Conservation (phyloP, 495 filamentous ascomycete species). For the Corynascus novoguineensis region DNA sequence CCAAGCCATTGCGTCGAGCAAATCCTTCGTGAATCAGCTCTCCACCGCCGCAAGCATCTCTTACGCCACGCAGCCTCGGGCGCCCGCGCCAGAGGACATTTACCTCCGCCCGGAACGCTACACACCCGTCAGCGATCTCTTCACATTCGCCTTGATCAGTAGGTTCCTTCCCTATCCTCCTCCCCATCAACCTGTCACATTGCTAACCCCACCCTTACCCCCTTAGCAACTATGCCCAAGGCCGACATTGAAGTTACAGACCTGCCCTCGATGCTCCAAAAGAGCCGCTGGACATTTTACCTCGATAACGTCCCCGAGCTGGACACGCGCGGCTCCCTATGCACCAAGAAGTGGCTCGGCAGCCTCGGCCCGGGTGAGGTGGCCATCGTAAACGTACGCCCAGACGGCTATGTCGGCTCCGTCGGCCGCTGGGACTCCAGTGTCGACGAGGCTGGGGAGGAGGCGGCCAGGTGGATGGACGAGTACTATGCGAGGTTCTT, state of each 20-base stretch:
- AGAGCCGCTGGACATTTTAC: constrained; percentile 65
- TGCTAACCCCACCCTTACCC: not conserved
- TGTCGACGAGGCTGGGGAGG: constrained; percentile 38
- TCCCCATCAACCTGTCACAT: no score
- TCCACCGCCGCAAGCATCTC: constrained; percentile 46
- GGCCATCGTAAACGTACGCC: constrained; percentile 56
- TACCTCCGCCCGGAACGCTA: constrained; percentile 58
- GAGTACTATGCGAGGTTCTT: constrained; percentile 54
- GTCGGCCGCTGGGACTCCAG: constrained; percentile 49
- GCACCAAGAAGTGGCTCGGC: constrained; percentile 61
- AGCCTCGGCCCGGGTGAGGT: constrained; percentile 45
- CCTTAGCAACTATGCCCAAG: constrained; percentile 49
- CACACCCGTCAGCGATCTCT: constrained; percentile 51
- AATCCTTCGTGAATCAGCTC: constrained; percentile 45
- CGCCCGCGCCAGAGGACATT: constrained; percentile 48
- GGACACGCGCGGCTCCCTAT: constrained; percentile 45
- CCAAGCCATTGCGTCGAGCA: constrained; percentile 34
- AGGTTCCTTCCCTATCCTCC: constrained; percentile 15
- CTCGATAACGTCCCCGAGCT: constrained; percentile 51
- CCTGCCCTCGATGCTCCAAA: constrained; percentile 50
- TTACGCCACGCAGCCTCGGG: constrained; percentile 47
- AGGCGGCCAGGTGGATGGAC: constrained; percentile 52
- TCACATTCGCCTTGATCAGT: constrained; percentile 55
- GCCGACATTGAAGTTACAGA: constrained; percentile 55
- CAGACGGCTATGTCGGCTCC: constrained; percentile 63